Evolutionary conservation across 306 rosid genomes (phyloP).

Genomic region (Malus orientalis): DNA sequence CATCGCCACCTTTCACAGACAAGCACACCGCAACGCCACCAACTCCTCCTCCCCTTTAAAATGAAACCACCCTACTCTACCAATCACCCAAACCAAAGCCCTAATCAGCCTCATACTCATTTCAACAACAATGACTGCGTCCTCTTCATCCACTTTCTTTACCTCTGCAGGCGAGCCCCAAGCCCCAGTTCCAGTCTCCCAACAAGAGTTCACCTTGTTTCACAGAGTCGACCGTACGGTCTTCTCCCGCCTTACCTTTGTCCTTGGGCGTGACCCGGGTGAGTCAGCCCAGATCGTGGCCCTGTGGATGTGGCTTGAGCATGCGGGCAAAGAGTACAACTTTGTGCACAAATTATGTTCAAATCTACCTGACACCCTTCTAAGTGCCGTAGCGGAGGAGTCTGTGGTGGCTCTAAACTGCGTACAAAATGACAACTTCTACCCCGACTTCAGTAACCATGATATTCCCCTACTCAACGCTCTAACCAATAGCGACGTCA

Average conservation of each 20-base stretch:
- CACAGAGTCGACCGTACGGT: slow-evolving; percentile 52
- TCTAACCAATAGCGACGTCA: slow-evolving; percentile 7
- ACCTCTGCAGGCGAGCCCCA: neutral
- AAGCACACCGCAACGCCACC: neutral
- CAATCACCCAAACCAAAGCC: neutral
- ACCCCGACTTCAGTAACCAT: neutral
- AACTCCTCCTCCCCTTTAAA: neutral
- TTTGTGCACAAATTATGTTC: slow-evolving; percentile 17
- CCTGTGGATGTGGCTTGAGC: slow-evolving; percentile 60
- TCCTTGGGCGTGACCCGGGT: slow-evolving; percentile 26
- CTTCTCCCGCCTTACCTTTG: slow-evolving; percentile 35
- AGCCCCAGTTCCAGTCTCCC: neutral
- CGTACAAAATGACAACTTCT: slow-evolving; percentile 25
- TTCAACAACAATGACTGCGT: slow-evolving; percentile 4
- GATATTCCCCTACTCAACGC: slow-evolving; percentile 28
- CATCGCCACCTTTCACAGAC: neutral
- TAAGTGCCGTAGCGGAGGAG: slow-evolving; percentile 35
- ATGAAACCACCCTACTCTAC: neutral
- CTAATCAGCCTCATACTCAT: neutral
- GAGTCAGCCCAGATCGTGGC: slow-evolving; percentile 45
- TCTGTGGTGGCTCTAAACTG: slow-evolving; percentile 20
- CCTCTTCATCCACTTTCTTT: neutral
- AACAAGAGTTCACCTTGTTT: slow-evolving; percentile 47
- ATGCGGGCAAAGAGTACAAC: neutral
- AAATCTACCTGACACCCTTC: slow-evolving; percentile 15